Percentiles rank a stretch among this genome's conserved stretches.
Conservation (phyloP, 1,284 basidiomycete species). For the Mycena citricolor region DNA sequence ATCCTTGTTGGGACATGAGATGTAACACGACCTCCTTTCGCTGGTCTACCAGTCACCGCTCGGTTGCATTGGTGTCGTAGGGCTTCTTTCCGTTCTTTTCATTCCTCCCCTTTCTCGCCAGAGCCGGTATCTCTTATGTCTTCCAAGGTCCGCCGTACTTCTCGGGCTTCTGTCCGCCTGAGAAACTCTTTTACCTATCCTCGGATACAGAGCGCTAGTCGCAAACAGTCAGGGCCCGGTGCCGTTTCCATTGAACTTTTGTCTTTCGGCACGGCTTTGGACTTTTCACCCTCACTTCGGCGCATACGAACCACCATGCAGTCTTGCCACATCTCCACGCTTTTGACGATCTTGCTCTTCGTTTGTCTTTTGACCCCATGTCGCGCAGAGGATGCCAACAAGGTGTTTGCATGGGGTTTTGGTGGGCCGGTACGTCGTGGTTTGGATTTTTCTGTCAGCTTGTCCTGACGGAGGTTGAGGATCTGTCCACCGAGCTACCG, state of each 20-base stretch:
- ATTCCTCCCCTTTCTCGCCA: conserved; percentile 12
- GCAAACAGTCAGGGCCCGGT: conserved; percentile 23
- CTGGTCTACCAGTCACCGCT: too few relatives aligned
- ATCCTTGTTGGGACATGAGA: too few relatives aligned
- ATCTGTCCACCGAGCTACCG: conserved; percentile 3
- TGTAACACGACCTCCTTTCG: too few relatives aligned
- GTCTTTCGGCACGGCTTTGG: conserved; percentile 13
- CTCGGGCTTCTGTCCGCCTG: not conserved
- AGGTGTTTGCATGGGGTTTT: conserved; percentile 21
- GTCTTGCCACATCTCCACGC: conserved; percentile 13
- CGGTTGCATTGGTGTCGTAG: conserved; percentile 22
- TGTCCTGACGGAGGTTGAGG: too few relatives aligned
- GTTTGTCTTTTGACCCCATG: conserved; percentile 13
- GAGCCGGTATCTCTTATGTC: conserved; percentile 20
- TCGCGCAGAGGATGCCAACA: conserved; percentile 11
- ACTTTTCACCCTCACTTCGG: conserved; percentile 5
- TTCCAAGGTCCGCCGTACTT: conserved; percentile 10
- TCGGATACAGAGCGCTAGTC: conserved; percentile 22
- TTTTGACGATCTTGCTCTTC: conserved; percentile 18
- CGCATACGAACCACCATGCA: conserved; percentile 17
- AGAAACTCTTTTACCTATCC: not conserved
- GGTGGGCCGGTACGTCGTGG: conserved; percentile 7
- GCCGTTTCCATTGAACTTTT: conserved; percentile 17
- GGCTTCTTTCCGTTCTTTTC: conserved; percentile 22
- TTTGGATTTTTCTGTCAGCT: not conserved